Percentiles rank a stretch among this genome's conserved stretches.
Conservation (phyloP, 2,329 filamentous ascomycete genomes). For the Botrytis sinoallii region DNA sequence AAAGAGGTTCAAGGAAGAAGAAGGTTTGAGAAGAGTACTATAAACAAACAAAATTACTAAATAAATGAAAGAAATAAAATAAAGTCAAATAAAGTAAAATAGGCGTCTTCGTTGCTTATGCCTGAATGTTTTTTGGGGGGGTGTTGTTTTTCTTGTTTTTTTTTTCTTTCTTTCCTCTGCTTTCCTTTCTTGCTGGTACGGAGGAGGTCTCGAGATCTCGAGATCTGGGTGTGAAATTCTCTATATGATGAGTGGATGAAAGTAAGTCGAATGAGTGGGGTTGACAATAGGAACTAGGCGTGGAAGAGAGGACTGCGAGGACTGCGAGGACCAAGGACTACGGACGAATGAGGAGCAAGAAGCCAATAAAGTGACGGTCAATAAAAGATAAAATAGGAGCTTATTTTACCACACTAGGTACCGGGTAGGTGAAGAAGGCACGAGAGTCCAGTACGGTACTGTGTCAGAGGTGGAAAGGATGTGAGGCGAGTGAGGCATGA, state of each 20-base stretch:
- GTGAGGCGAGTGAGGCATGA: not conserved
- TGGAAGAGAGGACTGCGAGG: not conserved
- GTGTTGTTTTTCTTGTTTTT: not conserved
- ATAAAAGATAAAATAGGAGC: not conserved
- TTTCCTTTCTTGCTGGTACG: not conserved
- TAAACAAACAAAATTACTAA: not conserved
- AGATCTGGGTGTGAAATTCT: not conserved
- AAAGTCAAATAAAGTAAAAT: slow-evolving; percentile 11
- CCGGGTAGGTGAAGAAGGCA: not conserved
- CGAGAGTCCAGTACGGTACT: not conserved
- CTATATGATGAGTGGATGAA: not conserved
- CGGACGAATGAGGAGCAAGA: too few species aligned
- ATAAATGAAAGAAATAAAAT: slow-evolving; percentile 5
- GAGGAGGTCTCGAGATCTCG: not conserved
- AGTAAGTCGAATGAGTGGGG: not conserved
- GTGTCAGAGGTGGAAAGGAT: not conserved
- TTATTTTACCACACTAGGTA: not conserved
- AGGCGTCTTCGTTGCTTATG: slow-evolving; percentile 28
- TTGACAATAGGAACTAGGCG: not conserved
- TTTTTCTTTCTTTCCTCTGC: not conserved
- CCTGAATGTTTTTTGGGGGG: not conserved
- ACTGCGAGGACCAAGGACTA: too few species aligned
- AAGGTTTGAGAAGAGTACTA: not conserved
- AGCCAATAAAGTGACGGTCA: not conserved
- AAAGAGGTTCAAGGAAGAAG: not conserved